Conservation (phyloP, 768 basidiomycete genomes). For the Flagelloscypha sp. region DNA sequence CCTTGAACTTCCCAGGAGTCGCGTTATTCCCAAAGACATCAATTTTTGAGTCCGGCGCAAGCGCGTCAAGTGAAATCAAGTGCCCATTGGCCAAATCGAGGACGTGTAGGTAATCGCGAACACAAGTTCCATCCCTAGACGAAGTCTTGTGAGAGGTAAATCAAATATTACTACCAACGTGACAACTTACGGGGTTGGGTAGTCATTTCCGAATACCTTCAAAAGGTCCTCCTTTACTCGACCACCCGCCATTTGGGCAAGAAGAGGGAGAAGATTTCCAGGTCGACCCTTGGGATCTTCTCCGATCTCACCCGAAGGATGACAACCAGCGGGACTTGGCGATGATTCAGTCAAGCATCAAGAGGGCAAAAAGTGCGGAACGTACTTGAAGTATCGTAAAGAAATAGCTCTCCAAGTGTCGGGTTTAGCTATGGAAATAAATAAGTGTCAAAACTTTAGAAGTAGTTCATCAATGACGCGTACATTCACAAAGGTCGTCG, state of each 20-base stretch:
- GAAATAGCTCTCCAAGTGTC: constrained; percentile 74
- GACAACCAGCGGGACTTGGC: constrained; percentile 98
- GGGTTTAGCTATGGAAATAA: constrained; percentile 45
- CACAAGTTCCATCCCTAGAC: constrained; percentile 86
- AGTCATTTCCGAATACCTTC: constrained; percentile 92
- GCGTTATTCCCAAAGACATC: constrained; percentile 49
- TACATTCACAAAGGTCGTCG: constrained; percentile 77
- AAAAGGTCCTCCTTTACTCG: constrained; percentile 55
- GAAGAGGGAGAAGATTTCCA: constrained; percentile 86
- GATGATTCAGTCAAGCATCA: constrained; percentile 2
- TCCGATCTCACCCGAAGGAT: constrained; percentile 90
- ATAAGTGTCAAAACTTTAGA: neutral
- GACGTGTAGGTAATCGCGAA: constrained; percentile 92
- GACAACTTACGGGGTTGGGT: constrained; percentile 73
- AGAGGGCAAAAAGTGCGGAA: constrained; percentile 8
- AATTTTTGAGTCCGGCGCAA: constrained; percentile 44
- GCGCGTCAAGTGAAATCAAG: constrained; percentile 80
- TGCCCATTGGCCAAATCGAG: constrained; percentile 95
- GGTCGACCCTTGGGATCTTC: constrained; percentile 96
- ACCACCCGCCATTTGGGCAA: constrained; percentile 92
- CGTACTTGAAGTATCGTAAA: constrained; percentile 94
- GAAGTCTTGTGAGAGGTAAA: neutral
- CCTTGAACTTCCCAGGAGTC: constrained; percentile 65
- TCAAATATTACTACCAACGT: constrained; percentile 3
- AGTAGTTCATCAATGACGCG: constrained; percentile 18